A percentile compares a stretch with the other conserved stretches of the same genome.
phyloP scores from a whole-genome alignment of 208 protist genomes.

The Trypanosoma rangeli region DNA sequence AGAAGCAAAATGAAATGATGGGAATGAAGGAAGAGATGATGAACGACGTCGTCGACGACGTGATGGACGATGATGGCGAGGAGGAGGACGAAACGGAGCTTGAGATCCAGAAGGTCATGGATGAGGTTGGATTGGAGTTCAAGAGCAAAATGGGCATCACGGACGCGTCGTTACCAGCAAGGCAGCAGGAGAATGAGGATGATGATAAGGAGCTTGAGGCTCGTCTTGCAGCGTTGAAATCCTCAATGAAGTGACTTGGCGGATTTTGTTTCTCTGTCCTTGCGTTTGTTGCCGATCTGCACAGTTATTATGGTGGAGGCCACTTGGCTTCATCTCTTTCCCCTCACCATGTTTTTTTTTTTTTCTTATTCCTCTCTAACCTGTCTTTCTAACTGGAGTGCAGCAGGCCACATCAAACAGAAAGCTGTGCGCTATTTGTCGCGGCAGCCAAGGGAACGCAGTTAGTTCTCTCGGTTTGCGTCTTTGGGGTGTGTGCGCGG shows the following conservation, averaged over 20 bases:
- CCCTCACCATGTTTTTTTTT: no score
- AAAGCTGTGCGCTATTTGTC: no score
- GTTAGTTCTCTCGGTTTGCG: no score
- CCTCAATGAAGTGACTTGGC: slow-evolving; percentile 63
- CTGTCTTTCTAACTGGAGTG: no score
- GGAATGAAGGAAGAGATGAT: slow-evolving; percentile 99
- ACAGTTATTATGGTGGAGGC: neutral
- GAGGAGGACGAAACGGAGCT: slow-evolving; percentile 91
- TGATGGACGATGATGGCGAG: slow-evolving; percentile 90
- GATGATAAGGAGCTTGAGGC: slow-evolving; percentile 85
- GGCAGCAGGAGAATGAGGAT: slow-evolving; percentile 38
- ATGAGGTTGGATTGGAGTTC: slow-evolving; percentile 91
- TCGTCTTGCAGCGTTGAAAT: slow-evolving; percentile 75
- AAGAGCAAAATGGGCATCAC: slow-evolving; percentile 74
- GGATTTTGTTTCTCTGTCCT: slow-evolving; percentile 5
- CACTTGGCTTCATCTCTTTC: no score
- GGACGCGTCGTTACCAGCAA: slow-evolving; percentile 39
- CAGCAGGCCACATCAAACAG: no score
- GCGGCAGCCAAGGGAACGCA: no score
- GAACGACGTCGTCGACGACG: slow-evolving; percentile 93
- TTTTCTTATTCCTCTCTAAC: no score
- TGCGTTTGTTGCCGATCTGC: neutral
- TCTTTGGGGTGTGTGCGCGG: no score
- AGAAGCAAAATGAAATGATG: slow-evolving; percentile 97
- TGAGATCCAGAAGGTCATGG: slow-evolving; percentile 91